Base-by-base conservation (phyloP, 1,284 basidiomycete species). In the Naganishia liquefaciens region DNA sequence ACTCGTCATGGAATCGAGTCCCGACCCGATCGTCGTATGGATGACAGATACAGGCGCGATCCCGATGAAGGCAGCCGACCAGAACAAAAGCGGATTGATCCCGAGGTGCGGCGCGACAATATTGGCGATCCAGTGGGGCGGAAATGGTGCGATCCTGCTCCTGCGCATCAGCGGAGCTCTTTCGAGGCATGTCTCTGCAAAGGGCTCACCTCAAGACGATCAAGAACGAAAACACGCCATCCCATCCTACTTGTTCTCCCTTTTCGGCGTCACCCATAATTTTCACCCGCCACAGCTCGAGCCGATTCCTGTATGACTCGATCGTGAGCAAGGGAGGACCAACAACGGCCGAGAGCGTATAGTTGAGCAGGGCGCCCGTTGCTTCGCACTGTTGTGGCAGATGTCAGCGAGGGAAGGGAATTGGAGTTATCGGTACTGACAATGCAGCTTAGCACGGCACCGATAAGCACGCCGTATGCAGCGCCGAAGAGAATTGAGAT, bases 61-160 rank as follows among this genome's bases (percentile, higher is more conserved):
- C 0, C 94, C 95, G 39, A 96, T 82, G 77, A 90, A 93, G 0
- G 92, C 93, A 70, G 88, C 89, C 57, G 86, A 80, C 93, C 93
- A 99, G 78, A 99, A 99, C 0, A 89, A 84, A 21, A 87, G 76
- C 57, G 94, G 78, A 3, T 85, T 84, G 69, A 99, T 95, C 23
- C 93, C 92, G 17, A 99, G 85, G 74, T 99, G 95, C 0, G 95
- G 95, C 61, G 91, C 89, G 17, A 97, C 81, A 63, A 97, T 84
- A 78, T 98, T 98, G 71, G 97, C 88, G 58, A 95, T 87, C 93
- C 93, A 96, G 75, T 99, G 95, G 3, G 95, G 95, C 0, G 84
- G 84, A 19, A 98, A 84, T 0, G 95, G 95, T 15, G 93, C 90
- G 73, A 99, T 97, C 64, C 91, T 88, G 53, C 28, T 39, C 5